These are phyloP conservation scores for Dunaliella sp. DNA, from an alignment of 139 green algal species.

Conservation along the genomic window DNA sequence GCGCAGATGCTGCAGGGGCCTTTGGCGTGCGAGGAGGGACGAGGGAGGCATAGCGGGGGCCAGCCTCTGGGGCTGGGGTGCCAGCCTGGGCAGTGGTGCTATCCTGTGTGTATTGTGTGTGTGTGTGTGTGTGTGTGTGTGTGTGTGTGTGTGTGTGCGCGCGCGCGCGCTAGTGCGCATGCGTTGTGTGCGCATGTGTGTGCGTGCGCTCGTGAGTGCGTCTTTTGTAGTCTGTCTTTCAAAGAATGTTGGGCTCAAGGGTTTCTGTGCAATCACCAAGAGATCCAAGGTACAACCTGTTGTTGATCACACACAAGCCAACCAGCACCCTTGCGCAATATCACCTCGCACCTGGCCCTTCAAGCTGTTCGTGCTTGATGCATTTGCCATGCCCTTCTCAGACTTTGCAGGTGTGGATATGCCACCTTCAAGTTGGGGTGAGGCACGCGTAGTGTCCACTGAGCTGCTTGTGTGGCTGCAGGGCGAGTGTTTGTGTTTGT, in stretches of 20 bases:
- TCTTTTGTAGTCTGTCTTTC: no score
- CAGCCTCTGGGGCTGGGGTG: background rate
- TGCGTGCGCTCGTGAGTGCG: no score
- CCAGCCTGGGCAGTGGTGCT: background rate
- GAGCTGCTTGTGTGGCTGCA: background rate
- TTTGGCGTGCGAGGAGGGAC: background rate
- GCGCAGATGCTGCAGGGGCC: background rate
- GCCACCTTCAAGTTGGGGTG: no score
- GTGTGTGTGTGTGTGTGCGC: background rate
- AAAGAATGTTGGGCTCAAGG: no score
- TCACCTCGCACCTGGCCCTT: background rate
- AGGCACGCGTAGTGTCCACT: no score
- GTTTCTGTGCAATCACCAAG: no score
- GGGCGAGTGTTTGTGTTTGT: background rate
- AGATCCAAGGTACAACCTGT: no score
- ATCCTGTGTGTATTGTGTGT: background rate
- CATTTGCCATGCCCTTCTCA: background rate
- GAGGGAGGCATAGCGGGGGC: background rate
- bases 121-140: background rate
- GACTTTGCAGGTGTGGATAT: background rate
- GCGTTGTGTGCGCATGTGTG: no score
- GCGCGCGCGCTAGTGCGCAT: no score
- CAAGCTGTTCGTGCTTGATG: no score
- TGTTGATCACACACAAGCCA: no score
- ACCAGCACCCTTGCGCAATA: no score